Evolutionary conservation across 495 filamentous ascomycete species (phyloP), one percentile per base, ranked within the genome.

Genomic region (Annulohypoxylon moriforme): DNA sequence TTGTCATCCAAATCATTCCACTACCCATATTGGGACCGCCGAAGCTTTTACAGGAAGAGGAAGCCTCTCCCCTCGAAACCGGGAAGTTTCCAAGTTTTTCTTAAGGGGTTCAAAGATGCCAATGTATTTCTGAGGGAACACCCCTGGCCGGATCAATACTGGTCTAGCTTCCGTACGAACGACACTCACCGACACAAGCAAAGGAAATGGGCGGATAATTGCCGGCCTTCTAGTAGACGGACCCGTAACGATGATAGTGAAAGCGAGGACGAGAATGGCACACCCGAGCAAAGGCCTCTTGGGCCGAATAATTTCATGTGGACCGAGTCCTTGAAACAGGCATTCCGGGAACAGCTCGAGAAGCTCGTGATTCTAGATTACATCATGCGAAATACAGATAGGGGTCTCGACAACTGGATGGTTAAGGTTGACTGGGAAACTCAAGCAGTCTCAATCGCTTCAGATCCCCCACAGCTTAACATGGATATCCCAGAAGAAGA

Each of bases 391-490:
- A 99, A 99, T 76, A 99, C 96, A 3, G 96, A 99, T 78, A 87
- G 96, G 80, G 96, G 96, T 10, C 82, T 98, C 67, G 96, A 99
- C 79, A 99, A 99, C 67, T 99, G 96, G 96, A 99, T 99, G 96
- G 93, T 99, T 72, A 95, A 92, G 75, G 92, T 99, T 24, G 94
- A 98, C 77, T 93, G 88, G 87, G 85, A 92, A 50, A 90, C 86
- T 22, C 87, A 96, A 73, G 85, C 92, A 75, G 95, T 94, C 11
- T 92, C 91, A 9, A 93, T 99, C 52, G 89, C 91, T 38, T 92
- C 93, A 1, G 93, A 97, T 18, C 93, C 93, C 22, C 89, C 92
- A 0, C 90, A 90, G 52, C 80, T 90, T 64, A 89, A 91, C 58
- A 82, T 82, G 77, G 76, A 81, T 10, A 82, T 84, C 13, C 67